A percentile compares a stretch with the other conserved stretches of the same genome.
phyloP scores from a whole-genome alignment of 106 monocot genomes.

The Acorus calamus region DNA sequence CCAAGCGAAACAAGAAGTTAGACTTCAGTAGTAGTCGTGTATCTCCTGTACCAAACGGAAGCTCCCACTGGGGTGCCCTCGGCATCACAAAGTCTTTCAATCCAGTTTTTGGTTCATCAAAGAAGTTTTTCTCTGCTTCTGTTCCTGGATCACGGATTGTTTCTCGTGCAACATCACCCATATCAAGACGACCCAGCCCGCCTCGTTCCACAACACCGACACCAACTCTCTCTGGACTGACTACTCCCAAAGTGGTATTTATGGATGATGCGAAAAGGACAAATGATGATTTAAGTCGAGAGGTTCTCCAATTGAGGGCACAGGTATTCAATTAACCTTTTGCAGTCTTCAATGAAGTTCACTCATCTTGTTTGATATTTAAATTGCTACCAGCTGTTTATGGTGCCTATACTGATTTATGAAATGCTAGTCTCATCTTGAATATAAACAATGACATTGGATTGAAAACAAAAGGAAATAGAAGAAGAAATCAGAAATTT shows the following conservation, averaged over 20 bases:
- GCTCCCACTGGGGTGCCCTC: slow-evolving; percentile 51
- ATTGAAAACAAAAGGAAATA: too few species aligned
- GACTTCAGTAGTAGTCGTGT: slow-evolving; percentile 80
- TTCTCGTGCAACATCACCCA: slow-evolving; percentile 87
- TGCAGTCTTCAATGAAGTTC: not conserved
- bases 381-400: too few species aligned
- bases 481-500: too few species aligned
- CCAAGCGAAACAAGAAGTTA: slow-evolving; percentile 78
- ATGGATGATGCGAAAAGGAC: slow-evolving; percentile 40
- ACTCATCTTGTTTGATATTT: too few species aligned
- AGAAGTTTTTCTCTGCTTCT: slow-evolving; percentile 88
- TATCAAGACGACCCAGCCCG: slow-evolving; percentile 73
- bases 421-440: too few species aligned
- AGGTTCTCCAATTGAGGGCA: slow-evolving; percentile 62
- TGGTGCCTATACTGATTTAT: too few species aligned
- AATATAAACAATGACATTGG: too few species aligned
- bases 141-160: slow-evolving; percentile 96
- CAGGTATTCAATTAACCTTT: slow-evolving; percentile 38
- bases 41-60: slow-evolving; percentile 74
- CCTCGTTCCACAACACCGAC: slow-evolving; percentile 93
- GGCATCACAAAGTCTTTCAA: slow-evolving; percentile 80
- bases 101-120: slow-evolving; percentile 90
- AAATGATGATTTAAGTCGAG: slow-evolving; percentile 61
- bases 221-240: slow-evolving; percentile 77
- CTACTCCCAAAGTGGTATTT: slow-evolving; percentile 40